Evolutionary conservation across 2,329 filamentous ascomycete species (phyloP).

Genomic region (Rasamsonia emersonii): DNA sequence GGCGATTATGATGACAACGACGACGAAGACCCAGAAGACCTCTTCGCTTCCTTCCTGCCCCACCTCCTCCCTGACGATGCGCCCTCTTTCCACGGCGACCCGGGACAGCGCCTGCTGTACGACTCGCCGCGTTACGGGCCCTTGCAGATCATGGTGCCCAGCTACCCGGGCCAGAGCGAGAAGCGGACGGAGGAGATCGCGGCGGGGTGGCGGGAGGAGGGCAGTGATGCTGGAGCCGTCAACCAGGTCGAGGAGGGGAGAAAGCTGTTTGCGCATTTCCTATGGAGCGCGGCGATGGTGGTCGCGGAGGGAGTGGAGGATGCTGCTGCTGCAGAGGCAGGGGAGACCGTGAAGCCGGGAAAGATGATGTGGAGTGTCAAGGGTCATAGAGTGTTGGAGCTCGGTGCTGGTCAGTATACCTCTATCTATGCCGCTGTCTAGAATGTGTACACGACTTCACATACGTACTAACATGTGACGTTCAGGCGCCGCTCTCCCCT

Average conservation of each 20-base stretch:
- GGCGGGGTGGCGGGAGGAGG: conserved; percentile 5
- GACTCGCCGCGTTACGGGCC: conserved; percentile 32
- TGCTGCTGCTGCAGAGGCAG: conserved; percentile 13
- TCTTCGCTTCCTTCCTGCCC: conserved; percentile 46
- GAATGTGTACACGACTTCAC: too few relatives aligned
- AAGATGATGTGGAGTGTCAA: conserved; percentile 33
- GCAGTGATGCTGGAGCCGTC: conserved; percentile 5
- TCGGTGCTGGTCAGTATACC: conserved; percentile 51
- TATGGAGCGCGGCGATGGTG: conserved; percentile 49
- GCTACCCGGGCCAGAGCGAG: conserved; percentile 32
- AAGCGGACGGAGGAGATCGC: conserved; percentile 13
- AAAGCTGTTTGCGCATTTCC: conserved; percentile 49
- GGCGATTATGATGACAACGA: conserved; percentile 11
- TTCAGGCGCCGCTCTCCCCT: conserved; percentile 37
- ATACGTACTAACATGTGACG: too few relatives aligned
- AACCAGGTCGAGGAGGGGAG: conserved; percentile 37
- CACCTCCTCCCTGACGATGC: conserved; percentile 50
- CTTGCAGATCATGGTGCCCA: conserved; percentile 32
- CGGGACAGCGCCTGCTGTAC: conserved; percentile 44
- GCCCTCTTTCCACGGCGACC: conserved; percentile 46
- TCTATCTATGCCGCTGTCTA: too few relatives aligned
- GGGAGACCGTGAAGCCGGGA: conserved; percentile 9
- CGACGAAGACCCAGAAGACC: conserved; percentile 38
- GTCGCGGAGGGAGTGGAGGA: conserved; percentile 34
- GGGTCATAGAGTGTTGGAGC: conserved; percentile 46